Evolutionary conservation across 2,329 filamentous ascomycete genomes (phyloP).

Genomic region (Tricladium varicosporioides): DNA sequence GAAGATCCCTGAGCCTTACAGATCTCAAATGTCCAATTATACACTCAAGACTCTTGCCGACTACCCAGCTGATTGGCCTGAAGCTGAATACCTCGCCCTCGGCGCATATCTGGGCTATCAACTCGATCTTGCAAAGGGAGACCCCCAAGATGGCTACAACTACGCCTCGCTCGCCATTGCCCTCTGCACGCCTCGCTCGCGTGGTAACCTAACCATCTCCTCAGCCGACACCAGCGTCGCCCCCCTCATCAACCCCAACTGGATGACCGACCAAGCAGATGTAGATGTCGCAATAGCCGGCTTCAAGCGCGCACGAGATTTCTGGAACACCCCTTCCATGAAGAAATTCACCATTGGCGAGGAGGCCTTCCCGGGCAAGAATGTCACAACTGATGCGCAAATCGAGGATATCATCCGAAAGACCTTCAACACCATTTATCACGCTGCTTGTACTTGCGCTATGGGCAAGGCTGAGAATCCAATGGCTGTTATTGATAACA

Average conservation of each 20-base stretch:
- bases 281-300: conserved; percentile 42
- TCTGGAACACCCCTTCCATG: conserved; percentile 17
- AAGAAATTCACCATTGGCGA: conserved; percentile 14
- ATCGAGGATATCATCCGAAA: conserved; percentile 12
- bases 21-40: background rate
- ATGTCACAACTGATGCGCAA: conserved; percentile 21
- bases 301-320: conserved; percentile 42
- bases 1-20: conserved; percentile 16
- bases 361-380: conserved; percentile 21
- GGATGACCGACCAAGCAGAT: conserved; percentile 43
- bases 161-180: conserved; percentile 35
- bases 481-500: background rate
- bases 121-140: background rate
- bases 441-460: background rate
- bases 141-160: conserved; percentile 31
- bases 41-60: conserved; percentile 6
- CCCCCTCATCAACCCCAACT: conserved; percentile 45
- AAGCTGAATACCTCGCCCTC: conserved; percentile 18
- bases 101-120: background rate
- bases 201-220: conserved; percentile 43
- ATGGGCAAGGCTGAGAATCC: background rate
- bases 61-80: conserved; percentile 23
- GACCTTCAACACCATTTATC: background rate
- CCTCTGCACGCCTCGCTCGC: conserved; percentile 41
- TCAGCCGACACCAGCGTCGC: conserved; percentile 35